phyloP scores from a whole-genome alignment of 148 eudicot genomes.

The Limonium bicolor region DNA sequence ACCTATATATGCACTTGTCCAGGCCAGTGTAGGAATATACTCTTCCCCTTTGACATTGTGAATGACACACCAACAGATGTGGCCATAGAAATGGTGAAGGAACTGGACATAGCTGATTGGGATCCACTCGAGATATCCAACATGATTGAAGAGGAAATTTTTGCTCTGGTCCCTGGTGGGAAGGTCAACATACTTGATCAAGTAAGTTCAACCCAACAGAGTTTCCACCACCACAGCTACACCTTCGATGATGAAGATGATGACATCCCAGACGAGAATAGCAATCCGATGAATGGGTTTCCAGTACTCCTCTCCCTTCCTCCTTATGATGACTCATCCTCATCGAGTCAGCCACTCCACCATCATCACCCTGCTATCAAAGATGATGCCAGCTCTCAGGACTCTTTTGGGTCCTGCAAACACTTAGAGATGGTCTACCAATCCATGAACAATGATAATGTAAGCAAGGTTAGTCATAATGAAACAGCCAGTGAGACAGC shows the following conservation, averaged over 20 bases:
- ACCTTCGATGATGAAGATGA: constrained; percentile 28
- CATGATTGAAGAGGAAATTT: constrained; percentile 56
- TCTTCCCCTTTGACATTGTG: constrained; percentile 44
- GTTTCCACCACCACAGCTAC: constrained; percentile 32
- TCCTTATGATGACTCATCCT: constrained; percentile 19
- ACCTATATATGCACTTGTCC: no score
- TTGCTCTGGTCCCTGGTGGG: constrained; percentile 42
- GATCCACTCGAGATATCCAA: constrained; percentile 52
- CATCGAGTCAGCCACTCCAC: no score
- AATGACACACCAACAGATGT: constrained; percentile 59
- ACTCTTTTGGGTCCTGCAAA: constrained; percentile 26
- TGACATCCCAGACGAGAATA: constrained; percentile 15
- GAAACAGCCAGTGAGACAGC: constrained; percentile 10
- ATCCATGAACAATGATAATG: constrained; percentile 20
- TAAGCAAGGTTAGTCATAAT: constrained; percentile 13
- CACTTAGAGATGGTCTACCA: no score
- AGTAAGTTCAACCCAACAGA: constrained; percentile 10
- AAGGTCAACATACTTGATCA: constrained; percentile 7
- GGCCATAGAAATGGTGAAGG: constrained; percentile 73
- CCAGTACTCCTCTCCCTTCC: constrained; percentile 15
- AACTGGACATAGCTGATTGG: constrained; percentile 59
- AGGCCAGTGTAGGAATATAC: constrained; percentile 44
- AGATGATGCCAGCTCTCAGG: constrained; percentile 54
- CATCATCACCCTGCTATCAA: no score
- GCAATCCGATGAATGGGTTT: background rate